Evolutionary conservation across 2,329 filamentous ascomycete species (phyloP), one percentile per base, ranked within the genome.

Genomic region (Tothia fuscella): DNA sequence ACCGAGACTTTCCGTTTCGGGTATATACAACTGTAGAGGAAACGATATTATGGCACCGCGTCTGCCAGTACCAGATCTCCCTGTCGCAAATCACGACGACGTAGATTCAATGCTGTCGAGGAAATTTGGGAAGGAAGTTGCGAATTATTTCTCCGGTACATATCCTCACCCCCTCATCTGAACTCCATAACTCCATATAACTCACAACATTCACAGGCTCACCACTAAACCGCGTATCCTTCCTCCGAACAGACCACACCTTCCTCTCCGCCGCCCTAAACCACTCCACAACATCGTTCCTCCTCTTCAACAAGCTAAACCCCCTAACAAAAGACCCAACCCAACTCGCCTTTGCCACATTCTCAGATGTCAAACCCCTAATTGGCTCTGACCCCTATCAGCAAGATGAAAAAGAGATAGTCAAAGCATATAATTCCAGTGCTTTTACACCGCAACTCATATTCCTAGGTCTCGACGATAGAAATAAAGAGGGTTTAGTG

Each of bases 391-490:
- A 85, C 42, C 78, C 81, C 0, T 95, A 87, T 58, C 69, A 67
- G 16, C 70, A 72, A 50, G 68, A 70, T 2, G 89, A 96, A 57
- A 77, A 80, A 50, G 78, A 91, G 34, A 57, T 79, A 49, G 71
- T 93, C 46, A 74, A 75, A 53, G 65, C 70, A 24, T 95, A 79
- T 59, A 80, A 94, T 62, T 93, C 84, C 22, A 65, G 69, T 4
- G 65, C 73, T 41, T 76, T 76, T 13, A 61, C 68, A 16, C 80
- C 87, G 3, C 72, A 85, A 47, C 67, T 95, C 39, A 68, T 96
- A 40, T 95, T 96, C 56, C 65, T 96, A 21, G 89, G 89, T 0
- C 62, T 95, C 36, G 78, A 93, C 50, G 86, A 93, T 57, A 62
- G 59, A 36, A 60, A 9, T 14, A 36, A 14, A 21, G 34, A 59